Conservation (phyloP, 1,284 basidiomycete genomes). For the Ustilago esculenta region DNA sequence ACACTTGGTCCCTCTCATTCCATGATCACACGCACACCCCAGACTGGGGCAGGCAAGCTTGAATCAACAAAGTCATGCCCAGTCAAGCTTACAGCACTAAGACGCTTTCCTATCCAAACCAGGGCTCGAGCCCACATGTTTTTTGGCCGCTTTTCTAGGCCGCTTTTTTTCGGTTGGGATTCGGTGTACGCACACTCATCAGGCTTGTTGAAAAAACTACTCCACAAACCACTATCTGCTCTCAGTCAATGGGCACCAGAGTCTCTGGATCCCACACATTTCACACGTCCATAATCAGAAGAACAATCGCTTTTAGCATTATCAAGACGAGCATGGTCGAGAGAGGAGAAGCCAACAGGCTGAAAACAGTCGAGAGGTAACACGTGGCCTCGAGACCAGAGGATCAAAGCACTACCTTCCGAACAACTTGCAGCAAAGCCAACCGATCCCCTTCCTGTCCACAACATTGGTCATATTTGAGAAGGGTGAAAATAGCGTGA, state of each 20-base stretch:
- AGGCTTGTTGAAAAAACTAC: no score
- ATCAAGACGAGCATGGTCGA: not conserved
- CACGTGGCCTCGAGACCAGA: constrained; percentile 36
- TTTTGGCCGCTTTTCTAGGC: not conserved
- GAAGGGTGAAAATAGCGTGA: constrained; percentile 13
- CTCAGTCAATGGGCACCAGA: no score
- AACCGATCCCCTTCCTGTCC: not conserved
- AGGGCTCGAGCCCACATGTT: not conserved
- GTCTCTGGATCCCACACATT: no score
- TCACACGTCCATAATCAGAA: no score
- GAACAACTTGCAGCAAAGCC: not conserved
- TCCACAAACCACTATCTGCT: no score
- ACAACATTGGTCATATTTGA: not conserved
- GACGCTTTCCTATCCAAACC: not conserved
- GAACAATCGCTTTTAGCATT: constrained; percentile 4
- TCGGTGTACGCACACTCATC: no score
- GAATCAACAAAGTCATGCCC: no score
- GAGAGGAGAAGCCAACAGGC: not conserved
- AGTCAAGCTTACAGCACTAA: no score
- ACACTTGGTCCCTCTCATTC: no score
- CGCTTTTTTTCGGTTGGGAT: no score
- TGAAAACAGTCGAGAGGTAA: not conserved
- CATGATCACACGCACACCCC: no score
- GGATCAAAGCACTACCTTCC: constrained; percentile 11
- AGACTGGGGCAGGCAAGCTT: no score